Evolutionary conservation across 2,329 filamentous ascomycete species (phyloP).

Genomic region (Zalaria obscura): DNA sequence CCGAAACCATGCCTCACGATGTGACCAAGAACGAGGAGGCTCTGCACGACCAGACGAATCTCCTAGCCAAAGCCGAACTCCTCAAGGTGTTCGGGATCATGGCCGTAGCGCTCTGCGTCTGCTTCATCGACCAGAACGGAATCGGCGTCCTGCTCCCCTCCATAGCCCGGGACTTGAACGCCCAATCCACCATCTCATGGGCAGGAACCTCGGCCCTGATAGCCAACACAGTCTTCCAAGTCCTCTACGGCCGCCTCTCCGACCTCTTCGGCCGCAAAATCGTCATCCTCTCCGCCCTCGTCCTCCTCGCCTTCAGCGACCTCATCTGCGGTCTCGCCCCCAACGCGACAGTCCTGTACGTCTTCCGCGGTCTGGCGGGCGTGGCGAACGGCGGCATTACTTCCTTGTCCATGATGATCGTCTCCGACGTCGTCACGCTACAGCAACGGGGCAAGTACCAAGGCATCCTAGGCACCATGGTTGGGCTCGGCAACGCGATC

Average conservation of each 20-base stretch:
- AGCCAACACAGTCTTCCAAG: conserved; percentile 48
- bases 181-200: conserved; percentile 40
- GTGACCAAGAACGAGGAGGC: conserved; percentile 21
- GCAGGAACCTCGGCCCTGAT: conserved; percentile 39
- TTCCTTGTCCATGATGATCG: conserved; percentile 16
- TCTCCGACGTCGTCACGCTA: conserved; percentile 14
- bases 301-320: conserved; percentile 40
- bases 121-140: conserved; percentile 44
- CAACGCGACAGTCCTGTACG: conserved; percentile 21
- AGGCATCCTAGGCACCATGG: conserved; percentile 9
- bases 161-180: conserved; percentile 22
- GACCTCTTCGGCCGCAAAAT: conserved; percentile 34
- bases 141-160: conserved; percentile 29
- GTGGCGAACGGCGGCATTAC: conserved; percentile 12
- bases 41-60: conserved; percentile 42
- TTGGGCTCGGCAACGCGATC: conserved; percentile 40
- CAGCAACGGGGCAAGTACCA: conserved; percentile 7
- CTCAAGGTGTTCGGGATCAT: conserved; percentile 38
- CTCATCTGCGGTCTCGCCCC: conserved; percentile 42
- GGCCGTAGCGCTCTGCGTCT: conserved; percentile 38
- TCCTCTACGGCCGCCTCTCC: conserved; percentile 40
- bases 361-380: conserved; percentile 11
- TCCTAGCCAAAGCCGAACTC: conserved; percentile 37
- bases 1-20: conserved; percentile 2
- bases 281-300: conserved; percentile 39